These are phyloP conservation scores for Colletotrichum liaoningense DNA, from an alignment of 2,329 filamentous ascomycete species.

Conservation along the genomic window DNA sequence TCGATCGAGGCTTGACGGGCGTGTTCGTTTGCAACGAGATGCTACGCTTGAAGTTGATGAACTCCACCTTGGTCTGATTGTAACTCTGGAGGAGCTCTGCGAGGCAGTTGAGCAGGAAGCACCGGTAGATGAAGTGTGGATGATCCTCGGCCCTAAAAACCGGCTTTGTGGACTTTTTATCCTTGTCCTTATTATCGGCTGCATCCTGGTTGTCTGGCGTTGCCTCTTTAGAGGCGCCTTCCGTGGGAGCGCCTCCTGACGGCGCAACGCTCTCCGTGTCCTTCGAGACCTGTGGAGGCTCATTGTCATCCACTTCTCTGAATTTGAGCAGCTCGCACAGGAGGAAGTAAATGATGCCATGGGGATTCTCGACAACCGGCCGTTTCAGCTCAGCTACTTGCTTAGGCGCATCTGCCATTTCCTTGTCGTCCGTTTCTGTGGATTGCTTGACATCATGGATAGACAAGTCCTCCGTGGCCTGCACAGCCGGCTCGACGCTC, in stretches of 20 bases:
- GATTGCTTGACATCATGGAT: conserved; percentile 68
- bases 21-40: conserved; percentile 85
- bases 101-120: conserved; percentile 92
- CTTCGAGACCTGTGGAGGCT: conserved; percentile 59
- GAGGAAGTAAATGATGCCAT: conserved; percentile 95
- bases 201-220: conserved; percentile 28
- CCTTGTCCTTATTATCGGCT: conserved; percentile 50
- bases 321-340: conserved; percentile 93
- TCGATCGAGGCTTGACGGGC: conserved; percentile 92
- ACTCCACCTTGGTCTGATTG: conserved; percentile 95
- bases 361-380: conserved; percentile 89
- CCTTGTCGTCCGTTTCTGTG: conserved; percentile 69
- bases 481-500: conserved; percentile 55
- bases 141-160: conserved; percentile 93
- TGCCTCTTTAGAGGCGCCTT: conserved; percentile 30
- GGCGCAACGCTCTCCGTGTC: conserved; percentile 52
- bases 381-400: conserved; percentile 75
- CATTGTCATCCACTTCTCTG: conserved; percentile 90
- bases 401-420: conserved; percentile 75
- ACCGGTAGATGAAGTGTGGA: conserved; percentile 95
- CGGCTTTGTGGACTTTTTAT: conserved; percentile 76
- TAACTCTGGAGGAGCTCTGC: conserved; percentile 92
- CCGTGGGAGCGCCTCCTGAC: conserved; percentile 35
- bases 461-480: conserved; percentile 58
- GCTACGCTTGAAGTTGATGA: conserved; percentile 98